phyloP scores from a whole-genome alignment of 768 basidiomycete genomes.

The Stropharia rugosoannulata region DNA sequence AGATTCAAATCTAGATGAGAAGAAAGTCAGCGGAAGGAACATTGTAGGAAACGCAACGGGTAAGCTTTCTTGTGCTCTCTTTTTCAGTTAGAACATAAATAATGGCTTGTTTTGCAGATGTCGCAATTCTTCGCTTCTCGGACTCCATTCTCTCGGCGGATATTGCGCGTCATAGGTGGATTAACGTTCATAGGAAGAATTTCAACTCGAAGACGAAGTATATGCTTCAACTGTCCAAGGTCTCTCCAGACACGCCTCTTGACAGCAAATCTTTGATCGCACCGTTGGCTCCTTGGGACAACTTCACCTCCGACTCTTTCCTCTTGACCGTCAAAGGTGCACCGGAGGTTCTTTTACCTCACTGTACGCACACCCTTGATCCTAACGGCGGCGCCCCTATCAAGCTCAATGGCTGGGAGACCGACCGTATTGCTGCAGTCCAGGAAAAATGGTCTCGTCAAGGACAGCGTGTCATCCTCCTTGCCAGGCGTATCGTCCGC shows the following conservation, averaged over 20 bases:
- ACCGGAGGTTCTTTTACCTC: slow-evolving; percentile 47
- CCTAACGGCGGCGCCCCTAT: slow-evolving; percentile 32
- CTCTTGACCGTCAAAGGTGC: slow-evolving; percentile 31
- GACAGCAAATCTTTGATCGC: slow-evolving; percentile 16
- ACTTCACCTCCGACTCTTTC: slow-evolving; percentile 18
- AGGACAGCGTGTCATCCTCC: slow-evolving; percentile 63
- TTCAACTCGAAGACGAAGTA: slow-evolving; percentile 55
- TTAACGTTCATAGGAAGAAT: slow-evolving; percentile 30
- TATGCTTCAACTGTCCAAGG: slow-evolving; percentile 43
- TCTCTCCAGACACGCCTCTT: slow-evolving; percentile 9
- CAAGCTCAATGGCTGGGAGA: slow-evolving; percentile 27
- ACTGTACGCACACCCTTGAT: slow-evolving; percentile 37
- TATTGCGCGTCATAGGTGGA: slow-evolving; percentile 31
- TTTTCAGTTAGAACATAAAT: background rate
- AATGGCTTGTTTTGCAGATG: slow-evolving; percentile 30
- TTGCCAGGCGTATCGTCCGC: slow-evolving; percentile 45
- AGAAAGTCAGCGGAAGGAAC: slow-evolving; percentile 27
- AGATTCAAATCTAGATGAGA: slow-evolving; percentile 20
- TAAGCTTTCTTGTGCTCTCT: slow-evolving; percentile 10
- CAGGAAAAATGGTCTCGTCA: slow-evolving; percentile 50
- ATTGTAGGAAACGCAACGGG: slow-evolving; percentile 55
- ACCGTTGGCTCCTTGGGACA: slow-evolving; percentile 23
- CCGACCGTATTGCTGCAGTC: slow-evolving; percentile 27
- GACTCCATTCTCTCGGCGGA: slow-evolving; percentile 30
- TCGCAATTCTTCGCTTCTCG: slow-evolving; percentile 53